A percentile compares a stretch with the other conserved stretches of the same genome.
Conservation (phyloP, 768 basidiomycete species). For the Kwoniella dejecticola region DNA sequence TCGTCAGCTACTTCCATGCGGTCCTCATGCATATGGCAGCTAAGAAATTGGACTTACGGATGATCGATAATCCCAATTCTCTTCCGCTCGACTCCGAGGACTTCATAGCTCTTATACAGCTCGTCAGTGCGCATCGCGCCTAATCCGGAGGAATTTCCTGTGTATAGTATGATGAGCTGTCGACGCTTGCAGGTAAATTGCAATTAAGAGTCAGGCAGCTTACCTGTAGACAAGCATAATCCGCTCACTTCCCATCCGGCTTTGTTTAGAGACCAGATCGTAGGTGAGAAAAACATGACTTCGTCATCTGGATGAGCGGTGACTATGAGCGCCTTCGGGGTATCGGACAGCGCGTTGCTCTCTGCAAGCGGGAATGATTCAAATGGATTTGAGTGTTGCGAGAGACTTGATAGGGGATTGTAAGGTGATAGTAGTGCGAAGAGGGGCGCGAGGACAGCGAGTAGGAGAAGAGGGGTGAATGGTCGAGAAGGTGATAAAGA, state of each 20-base stretch:
- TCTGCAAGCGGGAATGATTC: not conserved
- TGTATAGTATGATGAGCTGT: not conserved
- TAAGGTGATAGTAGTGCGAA: constrained; percentile 3
- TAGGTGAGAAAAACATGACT: constrained; percentile 90
- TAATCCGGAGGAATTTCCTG: constrained; percentile 73
- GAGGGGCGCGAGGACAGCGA: constrained; percentile 9
- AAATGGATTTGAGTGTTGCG: not conserved
- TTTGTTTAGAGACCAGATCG: constrained; percentile 63
- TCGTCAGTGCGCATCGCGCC: constrained; percentile 67
- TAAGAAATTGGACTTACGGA: constrained; percentile 69
- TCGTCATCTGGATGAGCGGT: constrained; percentile 97
- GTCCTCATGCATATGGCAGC: too few species aligned
- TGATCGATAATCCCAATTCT: constrained; percentile 69
- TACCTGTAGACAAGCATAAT: constrained; percentile 71
- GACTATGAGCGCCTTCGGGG: constrained; percentile 59
- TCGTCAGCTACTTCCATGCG: too few species aligned
- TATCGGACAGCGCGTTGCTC: too few species aligned
- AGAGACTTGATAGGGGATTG: not conserved
- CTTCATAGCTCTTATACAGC: constrained; percentile 65
- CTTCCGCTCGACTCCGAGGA: constrained; percentile 65
- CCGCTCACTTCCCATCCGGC: constrained; percentile 60
- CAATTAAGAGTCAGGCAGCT: too few species aligned
- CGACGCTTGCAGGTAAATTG: too few species aligned
- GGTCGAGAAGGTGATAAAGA: not conserved
- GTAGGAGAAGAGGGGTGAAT: constrained; percentile 2